Conservation (phyloP, 176 grass and related monocot genomes). For the barley (Hordeum vulgare) region MorexV3_pseudomolecules_assembly NC_058519.1:512345293-512345792, state of each 20-base stretch:
- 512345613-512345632: background rate
- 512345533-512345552: background rate
- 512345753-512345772: background rate
- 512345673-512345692: background rate
- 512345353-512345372: conserved; percentile 99
- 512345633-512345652: background rate
- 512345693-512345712: background rate
- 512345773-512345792: background rate
- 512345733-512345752: background rate
- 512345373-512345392: conserved; percentile 97
- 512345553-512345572: background rate
- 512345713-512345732: background rate
- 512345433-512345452: background rate
- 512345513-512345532: background rate
- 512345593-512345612: background rate
- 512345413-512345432: background rate
- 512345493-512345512: background rate
- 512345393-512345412: conserved; percentile 49
- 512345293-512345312: conserved; percentile 21
- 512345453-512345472: background rate
- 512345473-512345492: background rate
- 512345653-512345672: background rate
- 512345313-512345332: conserved; percentile 40
- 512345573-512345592: background rate
- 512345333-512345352: conserved; percentile 91